Evolutionary conservation across 2,329 filamentous ascomycete genomes (phyloP).

Genomic region (Aspergillus calidoustus): DNA sequence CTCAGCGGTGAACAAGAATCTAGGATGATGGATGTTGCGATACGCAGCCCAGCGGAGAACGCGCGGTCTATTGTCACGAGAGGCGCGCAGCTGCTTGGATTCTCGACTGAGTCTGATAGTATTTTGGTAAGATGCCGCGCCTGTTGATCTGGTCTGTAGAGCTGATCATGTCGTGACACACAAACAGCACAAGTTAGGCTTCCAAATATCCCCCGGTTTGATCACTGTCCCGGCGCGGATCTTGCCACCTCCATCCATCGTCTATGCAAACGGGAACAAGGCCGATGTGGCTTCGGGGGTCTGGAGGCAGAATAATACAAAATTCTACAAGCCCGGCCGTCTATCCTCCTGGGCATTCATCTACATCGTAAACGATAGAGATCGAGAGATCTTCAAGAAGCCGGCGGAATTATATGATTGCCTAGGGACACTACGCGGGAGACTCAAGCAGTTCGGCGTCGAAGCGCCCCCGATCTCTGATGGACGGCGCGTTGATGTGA

Average conservation of each 20-base stretch:
- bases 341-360: slow-evolving; percentile 37
- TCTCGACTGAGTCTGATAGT: slow-evolving; percentile 52
- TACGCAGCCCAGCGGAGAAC: slow-evolving; percentile 68
- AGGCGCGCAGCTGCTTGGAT: slow-evolving; percentile 60
- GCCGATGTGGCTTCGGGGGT: slow-evolving; percentile 45
- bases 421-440: slow-evolving; percentile 25
- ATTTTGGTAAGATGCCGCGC: slow-evolving; percentile 45
- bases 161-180: not conserved
- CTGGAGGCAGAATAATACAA: slow-evolving; percentile 70
- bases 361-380: slow-evolving; percentile 22
- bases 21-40: slow-evolving; percentile 74
- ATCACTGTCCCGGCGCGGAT: slow-evolving; percentile 75
- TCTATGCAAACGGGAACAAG: slow-evolving; percentile 54
- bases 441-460: slow-evolving; percentile 36
- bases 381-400: slow-evolving; percentile 8
- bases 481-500: slow-evolving; percentile 23
- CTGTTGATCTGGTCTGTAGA: not conserved
- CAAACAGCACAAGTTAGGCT: slow-evolving; percentile 60
- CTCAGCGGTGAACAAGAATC: slow-evolving; percentile 65
- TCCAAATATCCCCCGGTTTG: slow-evolving; percentile 55
- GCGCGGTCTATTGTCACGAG: slow-evolving; percentile 66
- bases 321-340: slow-evolving; percentile 58
- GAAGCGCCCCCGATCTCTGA: slow-evolving; percentile 11
- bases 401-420: slow-evolving; percentile 13
- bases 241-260: slow-evolving; percentile 62